phyloP scores from a whole-genome alignment of 495 filamentous ascomycete species.

The Penicillium parvum region DNA sequence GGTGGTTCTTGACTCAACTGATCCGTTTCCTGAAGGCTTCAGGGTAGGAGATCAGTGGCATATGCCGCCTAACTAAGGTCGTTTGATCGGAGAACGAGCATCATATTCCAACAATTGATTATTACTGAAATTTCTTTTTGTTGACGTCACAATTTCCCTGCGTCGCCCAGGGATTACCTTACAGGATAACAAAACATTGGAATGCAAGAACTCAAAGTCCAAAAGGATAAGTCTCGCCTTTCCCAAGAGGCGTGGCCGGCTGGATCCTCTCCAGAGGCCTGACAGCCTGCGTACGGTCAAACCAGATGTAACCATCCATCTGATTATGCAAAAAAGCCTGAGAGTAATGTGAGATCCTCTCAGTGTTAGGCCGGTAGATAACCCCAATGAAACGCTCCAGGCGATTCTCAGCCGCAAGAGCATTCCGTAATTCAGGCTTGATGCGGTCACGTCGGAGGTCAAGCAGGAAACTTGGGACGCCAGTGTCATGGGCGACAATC shows the following conservation, averaged over 20 bases:
- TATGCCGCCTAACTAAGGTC: slow-evolving; percentile 9
- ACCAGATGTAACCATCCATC: slow-evolving; percentile 55
- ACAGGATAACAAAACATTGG: too few species aligned
- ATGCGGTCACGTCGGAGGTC: slow-evolving; percentile 43
- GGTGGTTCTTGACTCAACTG: slow-evolving; percentile 27
- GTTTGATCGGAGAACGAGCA: slow-evolving; percentile 20
- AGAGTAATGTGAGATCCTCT: slow-evolving; percentile 53
- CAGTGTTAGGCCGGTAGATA: slow-evolving; percentile 55
- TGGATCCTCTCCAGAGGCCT: slow-evolving; percentile 48
- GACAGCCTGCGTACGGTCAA: slow-evolving; percentile 51
- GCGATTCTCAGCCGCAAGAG: slow-evolving; percentile 35
- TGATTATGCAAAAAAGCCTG: slow-evolving; percentile 50
- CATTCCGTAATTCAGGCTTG: slow-evolving; percentile 33
- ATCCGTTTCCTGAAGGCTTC: slow-evolving; percentile 32
- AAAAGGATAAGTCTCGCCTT: slow-evolving; percentile 56
- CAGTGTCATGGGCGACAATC: slow-evolving; percentile 40
- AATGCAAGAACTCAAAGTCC: slow-evolving; percentile 32
- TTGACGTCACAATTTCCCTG: too few species aligned
- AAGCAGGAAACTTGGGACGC: slow-evolving; percentile 43
- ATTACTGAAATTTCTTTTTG: too few species aligned
- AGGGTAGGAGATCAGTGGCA: slow-evolving; percentile 31
- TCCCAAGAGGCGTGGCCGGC: slow-evolving; percentile 41
- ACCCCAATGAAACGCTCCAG: slow-evolving; percentile 57
- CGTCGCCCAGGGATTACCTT: too few species aligned
- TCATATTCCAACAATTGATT: too few species aligned